Evolutionary conservation across 1,139 yeast species (phyloP), one percentile per base, ranked within the genome.

Genomic region (Williopsis jadinii): DNA sequence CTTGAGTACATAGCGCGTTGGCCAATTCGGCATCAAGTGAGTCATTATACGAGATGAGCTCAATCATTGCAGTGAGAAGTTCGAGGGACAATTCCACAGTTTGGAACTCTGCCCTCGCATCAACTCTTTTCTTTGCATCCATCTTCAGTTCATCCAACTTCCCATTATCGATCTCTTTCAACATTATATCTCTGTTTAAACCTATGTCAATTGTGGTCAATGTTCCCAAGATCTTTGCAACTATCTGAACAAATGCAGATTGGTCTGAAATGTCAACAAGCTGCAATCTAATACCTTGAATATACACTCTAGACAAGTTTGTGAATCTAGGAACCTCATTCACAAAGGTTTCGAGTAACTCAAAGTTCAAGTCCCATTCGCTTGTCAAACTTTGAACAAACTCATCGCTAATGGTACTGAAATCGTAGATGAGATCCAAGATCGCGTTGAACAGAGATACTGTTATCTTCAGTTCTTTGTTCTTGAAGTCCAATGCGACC

Each of bases 71-170:
- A 1, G 96, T 79, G 30, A 85, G 67, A 31, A 90, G 62, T 56
- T 90, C 97, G 32, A 88, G 64, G 0, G 84, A 69, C 1, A 81
- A 70, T 53, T 86, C 95, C 29, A 84, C 66, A 4, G 84, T 71
- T 57, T 78, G 80, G 37, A 83, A 62, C 38, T 75, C 71, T 34
- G 74, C 63, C 50, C 77, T 72, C 8, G 85, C 79, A 13, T 59
- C 60, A 9, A 65, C 60, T 40, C 67, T 61, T 28, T 63, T 66
- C 33, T 69, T 73, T 8, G 66, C 63, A 26, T 64, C 62, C 35
- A 67, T 66, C 35, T 65, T 64, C 29, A 66, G 58, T 34, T 62
- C 62, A n/a, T 55, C 54, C 2, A 64, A 60, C 15, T 66, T 66
- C 15, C 76, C 68, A 45, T 73, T 70, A 39, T 72, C 72, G 24